phyloP scores from a whole-genome alignment of 495 filamentous ascomycete genomes.

The Podospora sp. region DNA sequence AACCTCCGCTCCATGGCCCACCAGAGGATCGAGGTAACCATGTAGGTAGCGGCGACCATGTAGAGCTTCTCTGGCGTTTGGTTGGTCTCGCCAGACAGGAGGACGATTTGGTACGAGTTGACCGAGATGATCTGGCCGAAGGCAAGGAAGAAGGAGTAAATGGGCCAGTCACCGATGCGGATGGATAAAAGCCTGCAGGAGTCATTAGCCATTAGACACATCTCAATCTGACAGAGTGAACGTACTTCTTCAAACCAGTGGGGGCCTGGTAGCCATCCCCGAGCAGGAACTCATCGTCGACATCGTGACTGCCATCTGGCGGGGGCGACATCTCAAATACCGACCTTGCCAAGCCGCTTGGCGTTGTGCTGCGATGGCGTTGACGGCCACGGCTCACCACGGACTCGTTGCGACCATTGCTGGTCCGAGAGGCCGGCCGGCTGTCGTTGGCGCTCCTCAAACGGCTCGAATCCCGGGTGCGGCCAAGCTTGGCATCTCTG shows the following conservation, averaged over 20 bases:
- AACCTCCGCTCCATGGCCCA: slow-evolving; percentile 61
- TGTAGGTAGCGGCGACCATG: slow-evolving; percentile 63
- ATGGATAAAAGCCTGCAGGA: slow-evolving; percentile 38
- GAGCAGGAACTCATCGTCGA: slow-evolving; percentile 61
- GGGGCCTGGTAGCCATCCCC: slow-evolving; percentile 67
- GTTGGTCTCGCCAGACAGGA: slow-evolving; percentile 62
- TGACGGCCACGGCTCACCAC: slow-evolving; percentile 37
- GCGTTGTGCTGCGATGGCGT: slow-evolving; percentile 36
- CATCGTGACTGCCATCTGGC: slow-evolving; percentile 5
- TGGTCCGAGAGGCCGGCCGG: slow-evolving; percentile 31
- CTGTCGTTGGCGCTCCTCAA: slow-evolving; percentile 24
- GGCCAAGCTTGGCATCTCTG: slow-evolving; percentile 60
- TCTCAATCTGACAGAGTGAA: slow-evolving; percentile 41
- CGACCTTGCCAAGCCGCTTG: slow-evolving; percentile 34
- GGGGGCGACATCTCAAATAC: slow-evolving; percentile 38
- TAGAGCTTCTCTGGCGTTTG: slow-evolving; percentile 65
- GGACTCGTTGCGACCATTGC: slow-evolving; percentile 30
- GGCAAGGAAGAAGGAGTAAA: slow-evolving; percentile 71
- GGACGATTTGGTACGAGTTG: slow-evolving; percentile 70
- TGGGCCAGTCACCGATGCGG: slow-evolving; percentile 64
- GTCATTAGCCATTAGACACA: slow-evolving; percentile 11
- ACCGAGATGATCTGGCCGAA: slow-evolving; percentile 69
- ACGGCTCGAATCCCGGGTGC: slow-evolving; percentile 27
- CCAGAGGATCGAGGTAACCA: slow-evolving; percentile 63
- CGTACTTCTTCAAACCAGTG: slow-evolving; percentile 60